Evolutionary conservation across 768 basidiomycete genomes (phyloP), one percentile per base, ranked within the genome.

Genomic region (Xerocomellus dryophilus): DNA sequence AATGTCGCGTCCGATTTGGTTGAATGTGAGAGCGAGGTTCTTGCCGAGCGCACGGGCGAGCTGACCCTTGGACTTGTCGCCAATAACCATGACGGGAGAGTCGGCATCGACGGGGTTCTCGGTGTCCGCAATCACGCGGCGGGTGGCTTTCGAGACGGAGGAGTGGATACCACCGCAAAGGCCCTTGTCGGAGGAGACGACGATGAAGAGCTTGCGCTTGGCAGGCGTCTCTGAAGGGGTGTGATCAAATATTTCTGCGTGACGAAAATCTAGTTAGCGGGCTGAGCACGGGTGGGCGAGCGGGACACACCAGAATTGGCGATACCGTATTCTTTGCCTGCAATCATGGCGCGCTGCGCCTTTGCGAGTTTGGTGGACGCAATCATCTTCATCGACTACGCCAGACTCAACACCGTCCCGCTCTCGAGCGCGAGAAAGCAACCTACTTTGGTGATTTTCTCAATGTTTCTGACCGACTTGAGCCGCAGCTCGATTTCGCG

Each of bases 111-210:
- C 77, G 27, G 63, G 69, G 58, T 74, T 71, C 43, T 73, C 74
- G 41, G 77, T 74, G 64, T 82, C 80, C 29, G 70, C 74, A 51
- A 95, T 66, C 29, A 82, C 87, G 53, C 81, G 82, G 62, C 91
- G 90, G 47, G 93, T 90, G 51, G 85, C 83, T 75, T 98, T 97
- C 62, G 88, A 81, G 68, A 98, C 91, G 50, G 93, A 93, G 39
- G 96, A 98, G 79, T 98, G 96, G 66, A 99, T 96, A 81, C 97
- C 96, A 76, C 97, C 96, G 69, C 96, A 99, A 53, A 99, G 91
- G 76, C 97, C 96, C 77, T 95, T 94, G 85, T 98, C 96, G 51
- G 96, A 98, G 43, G 96, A 97, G 67, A 97, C 74, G 70, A 95
- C 92, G 61, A 98, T 71, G 78, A 96, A 94, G 61, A 98, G 92